A percentile compares a stretch with the other conserved stretches of the same genome.
Evolutionary conservation across 192 early-diverging fungal genomes (phyloP).

Genomic region (Lobosporangium transversale): DNA sequence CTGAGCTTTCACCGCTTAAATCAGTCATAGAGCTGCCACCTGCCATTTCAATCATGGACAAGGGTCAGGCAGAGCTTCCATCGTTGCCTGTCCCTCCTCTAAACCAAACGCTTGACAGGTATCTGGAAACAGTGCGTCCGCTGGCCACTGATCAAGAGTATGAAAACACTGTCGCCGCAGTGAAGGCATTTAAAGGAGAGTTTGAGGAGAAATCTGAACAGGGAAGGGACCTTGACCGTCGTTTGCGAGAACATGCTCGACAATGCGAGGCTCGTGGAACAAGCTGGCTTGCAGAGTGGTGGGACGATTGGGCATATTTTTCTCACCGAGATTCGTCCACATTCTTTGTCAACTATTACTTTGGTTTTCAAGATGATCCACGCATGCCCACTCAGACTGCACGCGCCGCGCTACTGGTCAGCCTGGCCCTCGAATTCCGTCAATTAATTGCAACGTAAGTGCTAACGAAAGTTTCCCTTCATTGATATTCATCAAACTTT

Average conservation of each 20-base stretch:
- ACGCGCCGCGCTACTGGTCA: conserved; percentile 42
- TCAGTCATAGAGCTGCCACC: background rate
- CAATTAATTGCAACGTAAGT: conserved; percentile 51
- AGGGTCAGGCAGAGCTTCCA: conserved; percentile 47
- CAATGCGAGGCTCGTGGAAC: conserved; percentile 58
- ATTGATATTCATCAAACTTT: no score
- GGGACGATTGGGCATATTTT: conserved; percentile 53
- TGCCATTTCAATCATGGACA: conserved; percentile 42
- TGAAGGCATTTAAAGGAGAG: conserved; percentile 55
- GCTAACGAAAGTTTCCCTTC: background rate
- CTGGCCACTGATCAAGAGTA: conserved; percentile 59
- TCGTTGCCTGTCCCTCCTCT: conserved; percentile 67
- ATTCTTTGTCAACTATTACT: conserved; percentile 51
- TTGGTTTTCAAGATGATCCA: conserved; percentile 50
- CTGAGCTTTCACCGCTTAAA: conserved; percentile 3
- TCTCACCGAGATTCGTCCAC: conserved; percentile 46
- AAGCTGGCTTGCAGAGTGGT: conserved; percentile 55
- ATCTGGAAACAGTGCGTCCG: conserved; percentile 58
- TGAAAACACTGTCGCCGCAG: conserved; percentile 54
- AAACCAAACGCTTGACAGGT: conserved; percentile 61
- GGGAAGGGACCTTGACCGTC: conserved; percentile 33
- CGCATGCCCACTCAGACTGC: conserved; percentile 49
- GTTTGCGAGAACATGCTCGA: conserved; percentile 54
- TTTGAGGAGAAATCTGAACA: conserved; percentile 6
- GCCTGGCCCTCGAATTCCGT: conserved; percentile 45